Percentiles rank a stretch among this genome's conserved stretches.
These are phyloP conservation scores for Teratosphaeriaceae sp. DNA, from an alignment of 2,329 filamentous ascomycete species.

Conservation along the genomic window DNA sequence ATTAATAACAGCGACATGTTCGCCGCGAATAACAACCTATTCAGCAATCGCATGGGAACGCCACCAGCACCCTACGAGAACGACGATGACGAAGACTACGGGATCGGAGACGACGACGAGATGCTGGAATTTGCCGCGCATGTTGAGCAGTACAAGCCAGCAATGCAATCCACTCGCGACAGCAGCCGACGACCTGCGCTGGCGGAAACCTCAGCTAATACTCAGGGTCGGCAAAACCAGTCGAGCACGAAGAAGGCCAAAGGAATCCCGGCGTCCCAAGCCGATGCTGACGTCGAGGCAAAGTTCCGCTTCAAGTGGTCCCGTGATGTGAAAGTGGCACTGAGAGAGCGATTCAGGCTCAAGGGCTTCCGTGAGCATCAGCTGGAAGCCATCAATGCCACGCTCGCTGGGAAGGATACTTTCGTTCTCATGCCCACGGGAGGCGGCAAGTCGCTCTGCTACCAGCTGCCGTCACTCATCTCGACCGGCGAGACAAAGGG, in stretches of 20 bases:
- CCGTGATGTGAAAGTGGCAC: conserved; percentile 68
- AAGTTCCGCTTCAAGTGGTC: conserved; percentile 63
- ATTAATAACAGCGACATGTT: conserved; percentile 20
- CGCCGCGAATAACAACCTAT: conserved; percentile 24
- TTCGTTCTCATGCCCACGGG: conserved; percentile 98
- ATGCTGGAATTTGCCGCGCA: conserved; percentile 39
- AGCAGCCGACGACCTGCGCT: conserved; percentile 20
- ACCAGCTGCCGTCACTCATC: conserved; percentile 86
- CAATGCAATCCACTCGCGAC: background rate
- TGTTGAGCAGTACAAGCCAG: conserved; percentile 32
- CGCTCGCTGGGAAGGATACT: conserved; percentile 75
- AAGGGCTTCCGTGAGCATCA: conserved; percentile 86
- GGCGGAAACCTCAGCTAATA: conserved; percentile 25
- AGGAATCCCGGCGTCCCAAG: conserved; percentile 16
- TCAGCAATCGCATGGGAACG: conserved; percentile 32
- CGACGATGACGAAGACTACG: conserved; percentile 27
- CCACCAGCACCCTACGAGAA: conserved; percentile 22
- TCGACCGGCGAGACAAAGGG: conserved; percentile 73
- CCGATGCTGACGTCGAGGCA: conserved; percentile 17
- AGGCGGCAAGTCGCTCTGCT: conserved; percentile 93
- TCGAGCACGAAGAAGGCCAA: conserved; percentile 26
- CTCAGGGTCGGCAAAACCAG: conserved; percentile 9
- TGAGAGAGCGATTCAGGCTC: conserved; percentile 79
- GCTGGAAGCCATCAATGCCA: conserved; percentile 92
- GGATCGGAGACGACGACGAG: conserved; percentile 31